These are phyloP conservation scores for Boletus pseudopeckii DNA, from an alignment of 768 basidiomycete genomes.

Conservation along the genomic window DNA sequence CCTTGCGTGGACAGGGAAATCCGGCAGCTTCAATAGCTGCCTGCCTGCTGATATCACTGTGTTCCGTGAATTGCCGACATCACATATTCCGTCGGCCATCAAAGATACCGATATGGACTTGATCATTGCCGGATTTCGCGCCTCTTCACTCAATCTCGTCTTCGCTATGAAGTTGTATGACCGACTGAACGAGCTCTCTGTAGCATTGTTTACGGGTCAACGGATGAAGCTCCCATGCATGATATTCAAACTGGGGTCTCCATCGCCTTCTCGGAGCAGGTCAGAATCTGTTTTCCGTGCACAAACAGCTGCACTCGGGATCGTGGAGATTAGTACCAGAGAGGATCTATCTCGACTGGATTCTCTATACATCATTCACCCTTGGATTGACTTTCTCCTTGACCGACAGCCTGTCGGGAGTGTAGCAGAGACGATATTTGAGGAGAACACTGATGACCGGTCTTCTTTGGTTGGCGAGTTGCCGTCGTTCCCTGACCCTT, in stretches of 20 bases:
- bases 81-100: background rate
- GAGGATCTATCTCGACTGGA: constrained; percentile 4
- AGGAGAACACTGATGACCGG: background rate
- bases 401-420: background rate
- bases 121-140: background rate
- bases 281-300: background rate
- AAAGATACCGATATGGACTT: background rate
- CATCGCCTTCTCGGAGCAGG: too few species aligned
- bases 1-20: constrained; percentile 9
- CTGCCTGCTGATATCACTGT: background rate
- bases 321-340: constrained; percentile 5
- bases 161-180: background rate
- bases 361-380: constrained; percentile 2
- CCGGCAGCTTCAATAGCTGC: constrained; percentile 9
- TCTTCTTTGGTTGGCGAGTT: background rate
- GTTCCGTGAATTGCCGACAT: background rate
- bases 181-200: background rate
- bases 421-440: background rate
- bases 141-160: background rate
- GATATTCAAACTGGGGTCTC: constrained; percentile 1
- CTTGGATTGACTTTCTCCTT: constrained; percentile 12
- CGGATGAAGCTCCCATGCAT: constrained; percentile 9
- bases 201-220: background rate
- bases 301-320: background rate
- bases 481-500: background rate